Evolutionary conservation across 2,329 filamentous ascomycete genomes (phyloP).

Genomic region (Diaporthe amygdali): DNA sequence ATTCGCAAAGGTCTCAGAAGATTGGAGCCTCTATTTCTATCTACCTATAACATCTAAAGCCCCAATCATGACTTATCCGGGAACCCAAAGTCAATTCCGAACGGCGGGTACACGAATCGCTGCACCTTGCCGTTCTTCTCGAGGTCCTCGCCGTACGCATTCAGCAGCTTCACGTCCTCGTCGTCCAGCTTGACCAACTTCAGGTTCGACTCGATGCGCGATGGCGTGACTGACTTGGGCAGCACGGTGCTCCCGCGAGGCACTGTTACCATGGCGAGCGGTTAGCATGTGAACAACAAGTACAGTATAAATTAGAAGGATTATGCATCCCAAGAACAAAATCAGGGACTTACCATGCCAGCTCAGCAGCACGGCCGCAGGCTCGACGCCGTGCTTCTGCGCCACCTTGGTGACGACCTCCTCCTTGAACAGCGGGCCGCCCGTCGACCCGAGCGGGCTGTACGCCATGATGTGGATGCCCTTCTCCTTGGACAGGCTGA

Average conservation of each 20-base stretch:
- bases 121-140: conserved; percentile 56
- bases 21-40: not conserved
- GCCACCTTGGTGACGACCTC: conserved; percentile 68
- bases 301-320: not conserved
- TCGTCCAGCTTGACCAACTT: conserved; percentile 68
- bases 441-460: conserved; percentile 68
- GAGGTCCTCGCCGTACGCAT: conserved; percentile 59
- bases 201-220: conserved; percentile 73
- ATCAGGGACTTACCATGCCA: conserved; percentile 66
- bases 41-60: not conserved
- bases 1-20: not conserved
- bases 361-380: conserved; percentile 70
- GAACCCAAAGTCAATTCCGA: conserved; percentile 73
- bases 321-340: not conserved
- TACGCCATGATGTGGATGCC: conserved; percentile 77
- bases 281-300: not conserved
- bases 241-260: conserved; percentile 73
- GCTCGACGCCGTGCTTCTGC: conserved; percentile 64
- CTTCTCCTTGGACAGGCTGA: conserved; percentile 70
- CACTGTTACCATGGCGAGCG: conserved; percentile 47
- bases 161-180: conserved; percentile 64
- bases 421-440: conserved; percentile 67
- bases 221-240: conserved; percentile 73
- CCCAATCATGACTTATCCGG: conserved; percentile 60
- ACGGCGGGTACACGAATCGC: conserved; percentile 72